phyloP scores from a whole-genome alignment of 495 filamentous ascomycete genomes.

The Cercophora samala region DNA sequence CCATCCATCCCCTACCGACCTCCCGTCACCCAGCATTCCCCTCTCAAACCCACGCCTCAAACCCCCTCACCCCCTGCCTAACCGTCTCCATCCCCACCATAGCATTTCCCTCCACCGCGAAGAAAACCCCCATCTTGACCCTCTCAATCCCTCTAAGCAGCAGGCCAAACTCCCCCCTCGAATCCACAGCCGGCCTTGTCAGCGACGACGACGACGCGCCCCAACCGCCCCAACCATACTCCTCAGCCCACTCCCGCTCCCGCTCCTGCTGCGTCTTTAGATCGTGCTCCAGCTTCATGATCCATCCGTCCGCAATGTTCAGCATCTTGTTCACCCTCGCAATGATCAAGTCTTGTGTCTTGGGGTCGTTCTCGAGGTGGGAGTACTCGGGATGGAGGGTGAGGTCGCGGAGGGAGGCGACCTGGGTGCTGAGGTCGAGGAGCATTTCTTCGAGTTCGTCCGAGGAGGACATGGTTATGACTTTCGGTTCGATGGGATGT shows the following conservation, averaged over 20 bases:
- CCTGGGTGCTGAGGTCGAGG: not conserved
- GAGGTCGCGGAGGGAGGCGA: not conserved
- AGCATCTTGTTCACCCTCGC: not conserved
- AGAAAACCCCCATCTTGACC: not conserved
- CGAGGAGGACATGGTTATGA: not conserved
- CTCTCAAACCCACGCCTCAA: not conserved
- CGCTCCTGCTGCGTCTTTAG: not conserved
- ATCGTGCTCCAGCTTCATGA: not conserved
- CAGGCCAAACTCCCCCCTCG: not conserved
- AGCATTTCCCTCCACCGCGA: not conserved
- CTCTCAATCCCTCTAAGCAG: not conserved
- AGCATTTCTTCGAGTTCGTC: not conserved
- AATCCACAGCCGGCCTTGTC: not conserved
- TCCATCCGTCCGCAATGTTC: not conserved
- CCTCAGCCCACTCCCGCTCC: not conserved
- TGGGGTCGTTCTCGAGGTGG: not conserved
- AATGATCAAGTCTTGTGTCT: not conserved
- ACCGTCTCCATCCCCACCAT: not conserved
- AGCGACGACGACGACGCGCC: not conserved
- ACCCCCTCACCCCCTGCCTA: not conserved
- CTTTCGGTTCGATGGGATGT: too few species aligned
- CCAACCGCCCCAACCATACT: not conserved
- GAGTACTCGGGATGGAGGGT: not conserved
- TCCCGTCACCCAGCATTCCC: too few species aligned
- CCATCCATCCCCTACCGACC: too few species aligned